phyloP scores from a whole-genome alignment of 108 stramenopile genomes.

The Fragilariopsis cylindrus region DNA sequence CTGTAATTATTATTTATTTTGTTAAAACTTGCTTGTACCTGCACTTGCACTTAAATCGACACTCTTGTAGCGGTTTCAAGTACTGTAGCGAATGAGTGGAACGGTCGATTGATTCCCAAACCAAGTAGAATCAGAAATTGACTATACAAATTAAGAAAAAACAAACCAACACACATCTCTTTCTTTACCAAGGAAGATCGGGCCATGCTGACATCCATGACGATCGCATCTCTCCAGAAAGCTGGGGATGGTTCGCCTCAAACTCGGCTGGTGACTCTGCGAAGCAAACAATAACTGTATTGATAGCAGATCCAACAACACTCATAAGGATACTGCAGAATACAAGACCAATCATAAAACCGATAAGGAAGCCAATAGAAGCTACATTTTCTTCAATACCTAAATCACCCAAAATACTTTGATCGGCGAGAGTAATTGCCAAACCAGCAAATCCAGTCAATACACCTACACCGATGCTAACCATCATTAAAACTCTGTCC shows the following conservation, averaged over 20 bases:
- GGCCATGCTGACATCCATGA: slow-evolving; percentile 67
- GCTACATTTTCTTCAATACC: slow-evolving; percentile 26
- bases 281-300: slow-evolving; percentile 86
- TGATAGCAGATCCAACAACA: slow-evolving; percentile 74
- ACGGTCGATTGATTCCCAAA: too few species aligned
- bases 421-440: slow-evolving; percentile 46
- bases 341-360: neutral
- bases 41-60: too few species aligned
- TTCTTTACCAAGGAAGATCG: slow-evolving; percentile 17
- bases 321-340: slow-evolving; percentile 49
- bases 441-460: slow-evolving; percentile 64
- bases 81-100: too few species aligned
- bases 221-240: slow-evolving; percentile 52
- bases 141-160: too few species aligned
- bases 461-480: slow-evolving; percentile 62
- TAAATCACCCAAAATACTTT: slow-evolving; percentile 43
- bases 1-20: too few species aligned
- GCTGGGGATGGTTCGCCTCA: slow-evolving; percentile 69
- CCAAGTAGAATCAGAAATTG: too few species aligned
- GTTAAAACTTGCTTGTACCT: too few species aligned
- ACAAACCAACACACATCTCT: neutral
- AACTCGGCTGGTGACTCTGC: slow-evolving; percentile 66
- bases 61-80: too few species aligned
- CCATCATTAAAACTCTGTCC: slow-evolving; percentile 62
- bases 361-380: slow-evolving; percentile 35